phyloP scores from a whole-genome alignment of 345 rosid genomes.

The Turnera subulata region DNA sequence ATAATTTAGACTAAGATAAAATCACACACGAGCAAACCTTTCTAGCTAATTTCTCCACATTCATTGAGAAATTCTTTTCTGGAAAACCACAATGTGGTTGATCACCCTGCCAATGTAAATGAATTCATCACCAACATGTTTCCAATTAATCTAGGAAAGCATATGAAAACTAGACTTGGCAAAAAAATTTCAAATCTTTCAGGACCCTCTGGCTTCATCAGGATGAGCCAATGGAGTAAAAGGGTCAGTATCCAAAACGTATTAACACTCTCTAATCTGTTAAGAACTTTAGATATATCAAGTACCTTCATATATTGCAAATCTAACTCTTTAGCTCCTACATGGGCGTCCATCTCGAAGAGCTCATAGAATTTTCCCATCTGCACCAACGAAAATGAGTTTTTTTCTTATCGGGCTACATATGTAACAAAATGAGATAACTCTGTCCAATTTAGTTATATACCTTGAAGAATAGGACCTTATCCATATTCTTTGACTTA shows the following conservation, averaged over 20 bases:
- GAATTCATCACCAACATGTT: neutral
- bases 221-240: no score
- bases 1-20: conserved; percentile 11
- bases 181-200: neutral
- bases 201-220: neutral
- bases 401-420: conserved; percentile 4
- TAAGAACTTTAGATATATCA: no score
- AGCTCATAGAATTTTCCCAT: conserved; percentile 99
- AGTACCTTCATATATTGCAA: conserved; percentile 96
- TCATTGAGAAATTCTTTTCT: conserved; percentile 82
- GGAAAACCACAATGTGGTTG: conserved; percentile 99
- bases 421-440: conserved; percentile 1
- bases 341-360: conserved; percentile 98
- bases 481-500: conserved; percentile 97
- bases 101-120: conserved; percentile 53
- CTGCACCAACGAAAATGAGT: conserved; percentile 33
- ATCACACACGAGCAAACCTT: conserved; percentile 51
- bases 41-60: conserved; percentile 83
- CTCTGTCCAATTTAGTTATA: conserved; percentile 3
- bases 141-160: neutral
- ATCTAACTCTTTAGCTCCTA: conserved; percentile 88
- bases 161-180: neutral
- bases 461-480: conserved; percentile 96
- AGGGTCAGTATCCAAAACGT: no score
- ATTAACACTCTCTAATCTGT: no score